These are phyloP conservation scores for Mortierella sp. DNA, from an alignment of 371 early-diverging fungal genomes.

Conservation along the genomic window DNA sequence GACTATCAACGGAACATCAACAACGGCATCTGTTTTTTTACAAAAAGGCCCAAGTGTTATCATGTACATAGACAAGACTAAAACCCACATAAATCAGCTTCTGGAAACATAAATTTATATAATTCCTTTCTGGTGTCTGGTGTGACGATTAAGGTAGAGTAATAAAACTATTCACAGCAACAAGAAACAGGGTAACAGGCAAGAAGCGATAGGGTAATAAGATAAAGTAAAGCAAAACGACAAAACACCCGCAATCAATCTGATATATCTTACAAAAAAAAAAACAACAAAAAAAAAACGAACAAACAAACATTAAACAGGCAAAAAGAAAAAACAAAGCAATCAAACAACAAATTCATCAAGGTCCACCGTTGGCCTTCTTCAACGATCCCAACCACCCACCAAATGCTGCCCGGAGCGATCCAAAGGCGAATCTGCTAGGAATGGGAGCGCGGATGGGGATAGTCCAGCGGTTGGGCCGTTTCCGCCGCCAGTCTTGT, in stretches of 20 bases:
- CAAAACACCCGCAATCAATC: background rate
- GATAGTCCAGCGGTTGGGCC: slow-evolving; percentile 16
- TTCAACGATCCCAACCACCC: slow-evolving; percentile 48
- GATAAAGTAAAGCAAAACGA: slow-evolving; percentile 13
- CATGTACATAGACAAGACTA: background rate
- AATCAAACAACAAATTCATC: background rate
- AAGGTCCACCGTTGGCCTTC: background rate
- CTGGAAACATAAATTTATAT: too few relatives aligned
- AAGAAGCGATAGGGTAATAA: background rate
- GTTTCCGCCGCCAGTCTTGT: background rate
- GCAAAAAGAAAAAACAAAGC: slow-evolving; percentile 6
- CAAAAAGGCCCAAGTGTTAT: too few relatives aligned
- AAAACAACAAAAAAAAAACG: background rate
- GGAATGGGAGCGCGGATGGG: slow-evolving; percentile 36
- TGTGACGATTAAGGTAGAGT: background rate
- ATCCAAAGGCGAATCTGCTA: slow-evolving; percentile 29
- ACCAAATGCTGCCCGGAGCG: slow-evolving; percentile 43
- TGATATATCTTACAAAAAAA: background rate
- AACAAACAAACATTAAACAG: slow-evolving; percentile 9
- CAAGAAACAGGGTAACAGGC: slow-evolving; percentile 4
- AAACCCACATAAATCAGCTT: background rate
- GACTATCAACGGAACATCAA: background rate
- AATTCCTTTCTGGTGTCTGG: background rate
- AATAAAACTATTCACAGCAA: background rate
- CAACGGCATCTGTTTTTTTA: too few relatives aligned